phyloP scores from a whole-genome alignment of 2,329 filamentous ascomycete species.

The Fusarium temperatum region DNA sequence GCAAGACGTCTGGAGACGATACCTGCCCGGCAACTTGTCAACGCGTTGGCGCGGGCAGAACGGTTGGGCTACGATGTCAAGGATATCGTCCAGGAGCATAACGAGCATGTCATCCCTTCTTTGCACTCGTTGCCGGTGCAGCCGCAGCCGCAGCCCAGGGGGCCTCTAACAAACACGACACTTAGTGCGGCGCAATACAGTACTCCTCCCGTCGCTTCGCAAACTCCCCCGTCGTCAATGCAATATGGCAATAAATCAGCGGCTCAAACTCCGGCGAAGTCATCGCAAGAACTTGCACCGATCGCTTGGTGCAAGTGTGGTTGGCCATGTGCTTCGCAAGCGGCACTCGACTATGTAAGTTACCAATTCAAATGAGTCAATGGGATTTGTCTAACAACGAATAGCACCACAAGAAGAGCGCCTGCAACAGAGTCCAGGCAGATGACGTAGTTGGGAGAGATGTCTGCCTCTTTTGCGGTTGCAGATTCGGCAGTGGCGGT shows the following conservation, averaged over 20 bases:
- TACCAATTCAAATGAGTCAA: background rate
- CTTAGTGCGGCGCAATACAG: background rate
- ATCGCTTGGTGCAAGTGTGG: conserved; percentile 46
- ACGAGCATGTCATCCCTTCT: conserved; percentile 52
- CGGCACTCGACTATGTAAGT: conserved; percentile 47
- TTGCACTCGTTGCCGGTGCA: conserved; percentile 24
- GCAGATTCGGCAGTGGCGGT: conserved; percentile 52
- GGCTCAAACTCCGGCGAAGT: background rate
- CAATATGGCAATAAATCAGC: background rate
- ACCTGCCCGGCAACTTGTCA: conserved; percentile 62
- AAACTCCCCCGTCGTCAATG: background rate
- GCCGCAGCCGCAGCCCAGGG: background rate
- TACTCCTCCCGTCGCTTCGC: conserved; percentile 1
- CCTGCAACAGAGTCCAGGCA: conserved; percentile 34
- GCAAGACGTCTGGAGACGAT: conserved; percentile 62
- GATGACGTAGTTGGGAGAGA: conserved; percentile 42
- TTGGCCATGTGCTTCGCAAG: conserved; percentile 47
- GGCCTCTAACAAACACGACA: background rate
- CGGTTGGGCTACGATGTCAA: conserved; percentile 64
- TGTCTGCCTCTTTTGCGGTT: conserved; percentile 57
- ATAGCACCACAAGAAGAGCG: conserved; percentile 43
- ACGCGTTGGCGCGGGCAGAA: conserved; percentile 64
- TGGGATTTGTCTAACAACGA: conserved; percentile 20
- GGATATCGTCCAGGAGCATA: conserved; percentile 56
- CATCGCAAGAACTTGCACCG: background rate